phyloP scores from a whole-genome alignment of 139 green algal genomes.

The Chlorella sp. region DNA sequence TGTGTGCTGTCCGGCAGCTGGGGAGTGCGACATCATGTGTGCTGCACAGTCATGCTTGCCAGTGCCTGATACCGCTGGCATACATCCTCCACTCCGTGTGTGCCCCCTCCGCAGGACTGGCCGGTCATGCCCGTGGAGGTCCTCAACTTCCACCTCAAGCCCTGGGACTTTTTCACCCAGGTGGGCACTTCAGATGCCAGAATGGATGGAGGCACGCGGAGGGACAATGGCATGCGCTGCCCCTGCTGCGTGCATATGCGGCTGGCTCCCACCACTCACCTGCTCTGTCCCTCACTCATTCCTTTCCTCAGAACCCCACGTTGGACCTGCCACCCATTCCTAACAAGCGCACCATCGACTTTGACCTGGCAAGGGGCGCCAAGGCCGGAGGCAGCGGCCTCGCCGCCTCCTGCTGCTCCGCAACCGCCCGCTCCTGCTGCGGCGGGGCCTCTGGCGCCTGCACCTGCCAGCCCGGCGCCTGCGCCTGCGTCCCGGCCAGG shows the following conservation, averaged over 20 bases:
- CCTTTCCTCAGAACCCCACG: conserved; percentile 78
- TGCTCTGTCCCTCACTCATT: conserved; percentile 11
- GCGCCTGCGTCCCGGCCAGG: conserved; percentile 47
- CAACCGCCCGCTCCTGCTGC: too few species aligned
- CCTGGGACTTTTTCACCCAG: conserved; percentile 65
- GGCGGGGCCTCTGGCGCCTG: too few species aligned
- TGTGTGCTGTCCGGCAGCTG: not conserved
- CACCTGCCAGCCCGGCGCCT: not conserved
- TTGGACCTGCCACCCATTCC: conserved; percentile 71
- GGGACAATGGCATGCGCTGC: not conserved
- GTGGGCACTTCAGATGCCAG: too few species aligned
- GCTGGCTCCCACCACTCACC: not conserved
- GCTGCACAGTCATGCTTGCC: not conserved
- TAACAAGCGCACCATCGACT: conserved; percentile 40
- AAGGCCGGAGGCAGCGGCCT: too few species aligned
- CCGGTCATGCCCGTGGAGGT: conserved; percentile 89
- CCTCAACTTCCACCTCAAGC: conserved; percentile 73
- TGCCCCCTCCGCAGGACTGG: conserved; percentile 57
- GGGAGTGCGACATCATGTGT: too few species aligned
- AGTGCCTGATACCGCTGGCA: too few species aligned
- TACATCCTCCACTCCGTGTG: too few species aligned
- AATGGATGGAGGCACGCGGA: too few species aligned
- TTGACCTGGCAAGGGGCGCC: too few species aligned
- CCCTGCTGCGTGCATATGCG: not conserved
- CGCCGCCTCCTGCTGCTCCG: too few species aligned